These are phyloP conservation scores for Trypanosoma rangeli DNA, from an alignment of 208 protist genomes.

Conservation along the genomic window DNA sequence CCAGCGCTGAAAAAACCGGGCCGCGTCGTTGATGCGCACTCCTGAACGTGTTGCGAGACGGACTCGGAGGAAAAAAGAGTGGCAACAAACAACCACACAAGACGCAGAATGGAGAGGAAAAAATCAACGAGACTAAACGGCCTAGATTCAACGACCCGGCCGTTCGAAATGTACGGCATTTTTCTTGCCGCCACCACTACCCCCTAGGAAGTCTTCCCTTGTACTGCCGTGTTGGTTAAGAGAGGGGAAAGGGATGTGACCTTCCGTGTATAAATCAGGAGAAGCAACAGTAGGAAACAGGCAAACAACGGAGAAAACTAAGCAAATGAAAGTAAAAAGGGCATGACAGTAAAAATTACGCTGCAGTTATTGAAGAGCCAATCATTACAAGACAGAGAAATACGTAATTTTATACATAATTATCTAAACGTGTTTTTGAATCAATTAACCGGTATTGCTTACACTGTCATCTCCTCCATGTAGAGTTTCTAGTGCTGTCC, in stretches of 20 bases:
- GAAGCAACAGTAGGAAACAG: background rate
- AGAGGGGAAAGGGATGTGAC: background rate
- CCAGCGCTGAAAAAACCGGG: constrained; percentile 27
- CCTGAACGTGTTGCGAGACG: constrained; percentile 40
- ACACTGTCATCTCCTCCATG: constrained; percentile 4
- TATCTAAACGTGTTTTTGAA: constrained; percentile 15
- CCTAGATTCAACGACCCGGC: constrained; percentile 74
- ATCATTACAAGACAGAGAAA: background rate
- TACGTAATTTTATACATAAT: background rate
- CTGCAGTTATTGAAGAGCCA: background rate
- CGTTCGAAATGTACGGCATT: constrained; percentile 79
- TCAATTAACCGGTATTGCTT: constrained; percentile 19
- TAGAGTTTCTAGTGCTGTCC: background rate
- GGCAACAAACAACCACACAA: constrained; percentile 63
- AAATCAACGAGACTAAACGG: constrained; percentile 64
- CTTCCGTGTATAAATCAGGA: background rate
- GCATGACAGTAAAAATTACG: background rate
- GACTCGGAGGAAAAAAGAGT: constrained; percentile 63
- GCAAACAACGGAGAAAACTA: constrained; percentile 8
- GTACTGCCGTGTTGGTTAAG: background rate
- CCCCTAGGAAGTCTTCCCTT: background rate
- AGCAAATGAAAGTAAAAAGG: background rate
- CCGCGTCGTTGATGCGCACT: constrained; percentile 19
- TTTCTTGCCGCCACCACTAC: background rate
- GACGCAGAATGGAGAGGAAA: constrained; percentile 36